Evolutionary conservation across 306 rosid genomes (phyloP).

Genomic region (Coriaria nepalensis): DNA sequence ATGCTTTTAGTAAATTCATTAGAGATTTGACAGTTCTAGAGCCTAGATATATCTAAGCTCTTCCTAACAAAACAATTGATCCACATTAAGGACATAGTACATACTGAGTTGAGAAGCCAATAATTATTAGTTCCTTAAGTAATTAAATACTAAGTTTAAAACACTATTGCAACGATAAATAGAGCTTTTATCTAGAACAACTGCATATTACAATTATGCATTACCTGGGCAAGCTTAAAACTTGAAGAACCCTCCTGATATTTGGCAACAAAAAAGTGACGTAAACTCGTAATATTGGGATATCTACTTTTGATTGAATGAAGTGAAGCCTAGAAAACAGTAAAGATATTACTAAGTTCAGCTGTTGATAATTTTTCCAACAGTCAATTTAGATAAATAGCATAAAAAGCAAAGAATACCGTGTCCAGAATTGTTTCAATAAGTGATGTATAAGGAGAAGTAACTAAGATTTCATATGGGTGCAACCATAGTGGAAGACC

Average conservation of each 20-base stretch:
- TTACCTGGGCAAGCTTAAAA: slow-evolving; percentile 99
- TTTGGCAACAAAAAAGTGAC: slow-evolving; percentile 84
- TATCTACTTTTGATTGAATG: slow-evolving; percentile 95
- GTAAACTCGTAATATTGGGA: slow-evolving; percentile 67
- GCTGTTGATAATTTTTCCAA: slow-evolving; percentile 2
- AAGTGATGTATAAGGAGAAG: slow-evolving; percentile 91
- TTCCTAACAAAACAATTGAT: too few species aligned
- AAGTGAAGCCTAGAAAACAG: slow-evolving; percentile 69
- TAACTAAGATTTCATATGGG: slow-evolving; percentile 90
- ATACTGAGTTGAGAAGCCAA: too few species aligned
- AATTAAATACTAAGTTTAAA: too few species aligned
- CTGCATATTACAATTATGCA: not conserved
- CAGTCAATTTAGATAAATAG: slow-evolving; percentile 18
- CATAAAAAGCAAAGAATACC: slow-evolving; percentile 27
- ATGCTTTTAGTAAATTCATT: too few species aligned
- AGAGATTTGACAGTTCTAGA: too few species aligned
- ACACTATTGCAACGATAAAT: too few species aligned
- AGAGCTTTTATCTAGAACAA: too few species aligned
- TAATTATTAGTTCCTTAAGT: too few species aligned
- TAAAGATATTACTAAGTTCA: not conserved
- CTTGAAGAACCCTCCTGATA: slow-evolving; percentile 83
- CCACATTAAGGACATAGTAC: too few species aligned
- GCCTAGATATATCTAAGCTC: too few species aligned
- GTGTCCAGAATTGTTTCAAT: slow-evolving; percentile 99
- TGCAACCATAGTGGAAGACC: slow-evolving; percentile 99